Base-by-base conservation (phyloP, 2,329 filamentous ascomycete species). In the Aspergillus quadricinctus region DNA sequence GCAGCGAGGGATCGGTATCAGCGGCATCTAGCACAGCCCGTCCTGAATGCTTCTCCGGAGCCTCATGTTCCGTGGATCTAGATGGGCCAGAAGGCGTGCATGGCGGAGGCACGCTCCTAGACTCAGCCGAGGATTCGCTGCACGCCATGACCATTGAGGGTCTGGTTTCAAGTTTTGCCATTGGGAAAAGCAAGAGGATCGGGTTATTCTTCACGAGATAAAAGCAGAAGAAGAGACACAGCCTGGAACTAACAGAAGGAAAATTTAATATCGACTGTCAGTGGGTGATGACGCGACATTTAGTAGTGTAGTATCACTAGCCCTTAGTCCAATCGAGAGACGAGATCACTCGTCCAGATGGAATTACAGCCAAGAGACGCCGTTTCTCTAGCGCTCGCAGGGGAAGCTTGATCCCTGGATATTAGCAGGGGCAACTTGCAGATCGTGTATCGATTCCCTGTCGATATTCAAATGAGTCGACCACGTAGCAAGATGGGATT, bases 1-100 rank as follows among this genome's bases (percentile, higher is more conserved):
- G 51, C 28, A 53, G 41, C 51, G 27, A 48, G 51, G 51, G 51
- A 35, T 48, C 19, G 17, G 27, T 53, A n/a, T 28, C 25, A 27
- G 48, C 40, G 11, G 40, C 31, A 31, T 53, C 31, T n/a, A 5
- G 11, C 35, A n/a, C 11, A 40, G 11, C 41, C 19, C 6, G 40
- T 8, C 17, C 31, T 46, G 51, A 23, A 14, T 53, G 37, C 27
- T 48, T 46, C 40, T 17, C 25, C 8, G 41, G 11, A 7, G 17
- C 21, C 23, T 48, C 23, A 9, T 23, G 45, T 25, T 28, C n/a
- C 14, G 21, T 21, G 21, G 45, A 10, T 48, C 23, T 48, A 23
- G 45, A 48, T 23, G 10, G 19, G 8, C 35, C 35, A 40, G 27
- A 28, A 9, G 8, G 27, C 27, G 7, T 28, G 7, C 27, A 28